Percentiles rank a stretch among this genome's conserved stretches.
Evolutionary conservation across 1,284 basidiomycete genomes (phyloP).

Genomic region (Sanghuangporus sanghuang): DNA sequence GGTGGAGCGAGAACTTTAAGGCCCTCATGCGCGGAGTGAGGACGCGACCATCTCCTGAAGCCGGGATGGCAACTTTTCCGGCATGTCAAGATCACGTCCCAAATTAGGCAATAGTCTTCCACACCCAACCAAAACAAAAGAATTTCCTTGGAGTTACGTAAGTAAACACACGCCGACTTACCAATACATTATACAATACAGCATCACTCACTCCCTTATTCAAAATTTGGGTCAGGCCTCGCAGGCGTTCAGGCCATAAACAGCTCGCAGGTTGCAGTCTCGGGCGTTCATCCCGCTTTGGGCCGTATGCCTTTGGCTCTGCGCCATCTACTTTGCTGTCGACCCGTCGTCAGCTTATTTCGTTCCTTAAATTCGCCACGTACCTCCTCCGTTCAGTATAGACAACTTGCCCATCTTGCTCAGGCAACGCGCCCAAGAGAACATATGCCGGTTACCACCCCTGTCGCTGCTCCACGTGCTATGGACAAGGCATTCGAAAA

Average conservation of each 20-base stretch:
- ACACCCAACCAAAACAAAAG: background rate
- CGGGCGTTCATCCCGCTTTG: background rate
- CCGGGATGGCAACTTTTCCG: background rate
- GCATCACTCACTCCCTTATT: no score
- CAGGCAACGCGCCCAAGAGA: background rate
- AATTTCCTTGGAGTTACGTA: background rate
- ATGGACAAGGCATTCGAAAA: slow-evolving; percentile 51
- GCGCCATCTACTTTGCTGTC: background rate
- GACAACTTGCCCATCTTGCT: slow-evolving; percentile 9
- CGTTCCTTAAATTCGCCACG: slow-evolving; percentile 1
- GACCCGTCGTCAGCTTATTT: slow-evolving; percentile 3
- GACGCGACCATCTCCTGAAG: background rate
- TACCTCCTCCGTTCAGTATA: background rate
- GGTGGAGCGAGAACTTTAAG: background rate
- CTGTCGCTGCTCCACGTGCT: background rate
- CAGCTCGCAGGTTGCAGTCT: no score
- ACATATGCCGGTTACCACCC: background rate
- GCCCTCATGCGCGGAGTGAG: background rate
- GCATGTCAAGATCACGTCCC: background rate
- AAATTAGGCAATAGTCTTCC: background rate
- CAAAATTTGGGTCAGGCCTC: no score
- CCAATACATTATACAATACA: no score
- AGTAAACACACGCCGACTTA: background rate
- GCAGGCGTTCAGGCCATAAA: no score
- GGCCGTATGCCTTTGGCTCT: slow-evolving; percentile 1